Percentiles rank a stretch among this genome's conserved stretches.
Evolutionary conservation across 352 stramenopile genomes (phyloP).

Genomic region (Pythium scleroteichum): DNA sequence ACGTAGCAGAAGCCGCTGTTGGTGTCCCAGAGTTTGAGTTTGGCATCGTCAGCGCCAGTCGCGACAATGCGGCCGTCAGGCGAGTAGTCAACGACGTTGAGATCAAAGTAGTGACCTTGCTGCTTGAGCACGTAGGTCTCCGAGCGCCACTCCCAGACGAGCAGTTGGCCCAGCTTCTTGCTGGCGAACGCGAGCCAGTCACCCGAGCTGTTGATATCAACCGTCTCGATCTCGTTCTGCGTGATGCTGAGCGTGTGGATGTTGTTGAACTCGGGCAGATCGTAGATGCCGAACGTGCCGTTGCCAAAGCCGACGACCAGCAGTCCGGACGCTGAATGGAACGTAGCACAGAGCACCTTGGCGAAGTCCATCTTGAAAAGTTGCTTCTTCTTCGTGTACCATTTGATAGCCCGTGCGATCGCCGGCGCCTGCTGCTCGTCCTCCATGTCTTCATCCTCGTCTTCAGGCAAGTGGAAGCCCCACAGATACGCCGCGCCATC

Average conservation of each 20-base stretch:
- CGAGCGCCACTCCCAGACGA: slow-evolving; percentile 99
- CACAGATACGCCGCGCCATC: slow-evolving; percentile 89
- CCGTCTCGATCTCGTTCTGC: slow-evolving; percentile 89
- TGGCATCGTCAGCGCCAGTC: slow-evolving; percentile 98
- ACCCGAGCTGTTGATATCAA: slow-evolving; percentile 94
- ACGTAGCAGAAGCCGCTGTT: slow-evolving; percentile 99
- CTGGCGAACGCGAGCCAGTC: slow-evolving; percentile 99
- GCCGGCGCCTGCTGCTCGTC: slow-evolving; percentile 37
- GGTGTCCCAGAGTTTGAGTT: slow-evolving; percentile 99
- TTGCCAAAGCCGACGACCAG: slow-evolving; percentile 96
- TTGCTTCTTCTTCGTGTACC: slow-evolving; percentile 85
- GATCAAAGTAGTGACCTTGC: slow-evolving; percentile 98
- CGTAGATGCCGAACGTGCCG: slow-evolving; percentile 98
- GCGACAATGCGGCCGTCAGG: slow-evolving; percentile 96
- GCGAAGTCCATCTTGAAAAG: slow-evolving; percentile 91
- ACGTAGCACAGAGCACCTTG: slow-evolving; percentile 88
- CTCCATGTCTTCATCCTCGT: slow-evolving; percentile 37
- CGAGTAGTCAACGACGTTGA: slow-evolving; percentile 97
- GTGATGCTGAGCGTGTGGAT: slow-evolving; percentile 96
- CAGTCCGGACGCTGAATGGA: slow-evolving; percentile 84
- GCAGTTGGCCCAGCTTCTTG: slow-evolving; percentile 96
- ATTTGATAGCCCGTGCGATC: slow-evolving; percentile 78
- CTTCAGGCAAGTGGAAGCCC: slow-evolving; percentile 62
- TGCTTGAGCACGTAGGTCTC: slow-evolving; percentile 99
- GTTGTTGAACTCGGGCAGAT: slow-evolving; percentile 94